Evolutionary conservation across 2,329 filamentous ascomycete genomes (phyloP).

Genomic region (Fusarium tanahbumbuense): DNA sequence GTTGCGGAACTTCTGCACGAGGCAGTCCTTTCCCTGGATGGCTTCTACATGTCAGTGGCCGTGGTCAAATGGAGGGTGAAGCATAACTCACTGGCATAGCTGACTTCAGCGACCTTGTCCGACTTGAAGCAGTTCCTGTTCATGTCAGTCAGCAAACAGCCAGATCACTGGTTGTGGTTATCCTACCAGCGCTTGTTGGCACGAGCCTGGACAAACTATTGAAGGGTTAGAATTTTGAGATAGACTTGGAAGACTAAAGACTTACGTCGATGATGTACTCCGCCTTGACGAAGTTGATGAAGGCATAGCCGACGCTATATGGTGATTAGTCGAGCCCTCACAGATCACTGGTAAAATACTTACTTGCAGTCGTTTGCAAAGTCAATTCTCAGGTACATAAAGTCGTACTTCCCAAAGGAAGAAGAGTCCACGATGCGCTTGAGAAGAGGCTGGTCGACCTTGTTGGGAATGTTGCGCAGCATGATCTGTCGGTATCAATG

Average conservation of each 20-base stretch:
- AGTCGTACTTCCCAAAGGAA: constrained; percentile 87
- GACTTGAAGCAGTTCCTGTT: constrained; percentile 82
- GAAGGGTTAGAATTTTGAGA: constrained; percentile 31
- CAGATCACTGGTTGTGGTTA: not conserved
- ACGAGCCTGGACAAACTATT: constrained; percentile 77
- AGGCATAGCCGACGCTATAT: constrained; percentile 90
- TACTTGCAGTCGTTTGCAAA: constrained; percentile 87
- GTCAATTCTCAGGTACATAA: constrained; percentile 93
- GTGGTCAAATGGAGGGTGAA: fast-evolving
- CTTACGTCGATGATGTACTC: constrained; percentile 78
- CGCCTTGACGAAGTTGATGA: constrained; percentile 87
- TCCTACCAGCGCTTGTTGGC: constrained; percentile 76
- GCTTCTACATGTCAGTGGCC: constrained; percentile 62
- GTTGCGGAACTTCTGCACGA: constrained; percentile 96
- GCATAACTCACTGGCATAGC: constrained; percentile 85
- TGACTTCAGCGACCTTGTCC: constrained; percentile 88
- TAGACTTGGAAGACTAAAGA: constrained; percentile 2
- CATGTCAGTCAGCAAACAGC: constrained; percentile 2
- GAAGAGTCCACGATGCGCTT: constrained; percentile 84
- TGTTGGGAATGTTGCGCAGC: constrained; percentile 94
- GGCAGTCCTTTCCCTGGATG: constrained; percentile 90
- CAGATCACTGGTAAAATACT: constrained; percentile 49
- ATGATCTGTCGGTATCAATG: constrained; percentile 72
- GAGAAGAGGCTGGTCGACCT: constrained; percentile 80
- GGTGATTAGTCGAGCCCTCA: constrained; percentile 40